Percentiles rank a stretch among this genome's conserved stretches.
Evolutionary conservation across 257 asterid genomes (phyloP).

Genomic region (Marsdenia floribunda): DNA sequence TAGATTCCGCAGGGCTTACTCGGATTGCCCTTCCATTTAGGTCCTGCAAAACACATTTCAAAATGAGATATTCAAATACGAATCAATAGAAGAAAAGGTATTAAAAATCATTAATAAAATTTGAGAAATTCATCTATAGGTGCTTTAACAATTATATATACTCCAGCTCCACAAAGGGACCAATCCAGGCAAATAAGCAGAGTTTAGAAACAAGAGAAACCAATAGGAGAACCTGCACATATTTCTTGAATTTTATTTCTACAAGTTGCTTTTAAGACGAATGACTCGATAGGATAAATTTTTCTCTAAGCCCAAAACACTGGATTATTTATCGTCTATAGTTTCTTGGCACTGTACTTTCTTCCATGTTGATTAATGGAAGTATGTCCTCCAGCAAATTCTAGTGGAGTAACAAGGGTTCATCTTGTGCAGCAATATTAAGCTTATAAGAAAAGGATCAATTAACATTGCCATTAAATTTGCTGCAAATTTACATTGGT

Average conservation of each 20-base stretch:
- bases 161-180: background rate
- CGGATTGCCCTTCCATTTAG: constrained; percentile 69
- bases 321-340: too few species aligned
- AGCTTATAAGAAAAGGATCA: background rate
- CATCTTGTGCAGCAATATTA: background rate
- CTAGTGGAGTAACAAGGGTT: background rate
- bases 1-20: constrained; percentile 66
- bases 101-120: background rate
- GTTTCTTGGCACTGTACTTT: background rate
- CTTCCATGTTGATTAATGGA: background rate
- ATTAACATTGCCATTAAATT: background rate
- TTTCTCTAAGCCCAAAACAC: too few species aligned
- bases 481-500: too few species aligned
- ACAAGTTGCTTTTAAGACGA: background rate
- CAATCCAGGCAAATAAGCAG: background rate
- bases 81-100: background rate
- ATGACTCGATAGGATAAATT: background rate
- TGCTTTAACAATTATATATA: background rate
- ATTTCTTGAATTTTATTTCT: background rate
- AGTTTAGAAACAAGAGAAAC: background rate
- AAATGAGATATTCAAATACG: constrained; percentile 2
- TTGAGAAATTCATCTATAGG: background rate
- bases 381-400: background rate
- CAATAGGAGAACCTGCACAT: background rate
- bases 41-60: constrained; percentile 40